Conservation (phyloP, 768 basidiomycete genomes). For the Tulasnella sp. region DNA sequence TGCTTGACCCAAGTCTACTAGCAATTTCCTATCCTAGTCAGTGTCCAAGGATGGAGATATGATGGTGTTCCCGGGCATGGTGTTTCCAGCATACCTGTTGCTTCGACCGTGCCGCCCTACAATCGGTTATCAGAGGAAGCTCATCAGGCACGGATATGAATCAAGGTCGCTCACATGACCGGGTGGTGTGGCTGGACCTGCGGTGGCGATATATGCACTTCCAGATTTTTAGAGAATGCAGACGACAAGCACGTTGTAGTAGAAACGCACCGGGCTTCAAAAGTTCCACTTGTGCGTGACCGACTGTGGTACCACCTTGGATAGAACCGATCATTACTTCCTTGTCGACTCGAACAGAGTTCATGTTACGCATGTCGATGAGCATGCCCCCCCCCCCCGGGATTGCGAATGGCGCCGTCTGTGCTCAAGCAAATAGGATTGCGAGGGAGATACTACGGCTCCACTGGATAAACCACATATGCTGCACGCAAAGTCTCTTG, state of each 20-base stretch:
- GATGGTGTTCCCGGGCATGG: neutral
- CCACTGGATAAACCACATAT: too few relatives aligned
- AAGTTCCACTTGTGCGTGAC: neutral
- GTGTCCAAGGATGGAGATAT: neutral
- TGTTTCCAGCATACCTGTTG: neutral
- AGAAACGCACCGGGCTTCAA: slow-evolving; percentile 9
- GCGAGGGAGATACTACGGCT: too few relatives aligned
- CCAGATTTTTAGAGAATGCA: too few relatives aligned
- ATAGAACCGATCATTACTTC: slow-evolving; percentile 2
- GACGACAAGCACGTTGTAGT: too few relatives aligned
- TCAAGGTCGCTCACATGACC: neutral
- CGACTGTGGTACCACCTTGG: neutral
- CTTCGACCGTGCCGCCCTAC: neutral
- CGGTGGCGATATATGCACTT: too few relatives aligned
- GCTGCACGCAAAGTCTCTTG: too few relatives aligned
- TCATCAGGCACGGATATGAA: too few relatives aligned
- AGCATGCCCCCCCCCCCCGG: neutral
- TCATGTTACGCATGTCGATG: slow-evolving; percentile 13
- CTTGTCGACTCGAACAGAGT: slow-evolving; percentile 1
- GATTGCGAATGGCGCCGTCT: neutral
- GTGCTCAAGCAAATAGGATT: neutral
- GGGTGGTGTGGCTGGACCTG: neutral
- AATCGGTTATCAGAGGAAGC: too few relatives aligned
- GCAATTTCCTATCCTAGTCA: neutral
- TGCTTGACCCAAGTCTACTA: neutral